phyloP scores from a whole-genome alignment of 352 stramenopile species.

The Paralagenidium karlingii region DNA sequence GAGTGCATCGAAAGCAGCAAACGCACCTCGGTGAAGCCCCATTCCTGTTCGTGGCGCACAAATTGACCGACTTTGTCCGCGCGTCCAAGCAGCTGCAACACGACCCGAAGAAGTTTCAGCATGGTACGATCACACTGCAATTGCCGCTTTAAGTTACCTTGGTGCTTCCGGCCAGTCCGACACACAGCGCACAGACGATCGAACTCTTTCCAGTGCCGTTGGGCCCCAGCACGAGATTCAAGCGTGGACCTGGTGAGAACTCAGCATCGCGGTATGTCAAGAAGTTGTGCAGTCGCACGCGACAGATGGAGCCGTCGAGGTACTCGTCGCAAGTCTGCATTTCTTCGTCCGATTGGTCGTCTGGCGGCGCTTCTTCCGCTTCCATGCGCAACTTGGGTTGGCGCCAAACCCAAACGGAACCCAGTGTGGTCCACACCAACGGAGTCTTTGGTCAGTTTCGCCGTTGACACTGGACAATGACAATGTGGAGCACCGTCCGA shows the following conservation, averaged over 20 bases:
- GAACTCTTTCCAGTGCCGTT: constrained; percentile 93
- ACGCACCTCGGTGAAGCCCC: constrained; percentile 61
- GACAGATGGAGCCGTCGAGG: constrained; percentile 80
- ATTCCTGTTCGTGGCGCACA: constrained; percentile 78
- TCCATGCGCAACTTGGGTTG: too few species aligned
- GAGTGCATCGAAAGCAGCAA: not conserved
- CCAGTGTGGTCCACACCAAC: too few species aligned
- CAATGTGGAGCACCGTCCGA: too few species aligned
- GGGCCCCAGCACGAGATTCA: constrained; percentile 97
- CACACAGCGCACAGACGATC: constrained; percentile 95
- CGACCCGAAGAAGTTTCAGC: not conserved
- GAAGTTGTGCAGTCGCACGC: constrained; percentile 91
- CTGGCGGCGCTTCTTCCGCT: too few species aligned
- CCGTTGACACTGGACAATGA: too few species aligned
- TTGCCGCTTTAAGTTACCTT: constrained; percentile 26
- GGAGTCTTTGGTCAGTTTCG: too few species aligned
- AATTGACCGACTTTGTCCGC: constrained; percentile 90
- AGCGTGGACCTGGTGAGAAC: constrained; percentile 82
- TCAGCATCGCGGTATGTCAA: constrained; percentile 87
- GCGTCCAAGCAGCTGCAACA: constrained; percentile 78
- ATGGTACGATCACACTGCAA: not conserved
- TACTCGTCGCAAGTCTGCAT: constrained; percentile 73
- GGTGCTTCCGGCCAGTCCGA: constrained; percentile 92
- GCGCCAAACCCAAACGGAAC: too few species aligned
- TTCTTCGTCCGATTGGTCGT: too few species aligned